These are phyloP conservation scores for Amesomyces nigricolor DNA, from an alignment of 2,329 filamentous ascomycete species.

Conservation along the genomic window DNA sequence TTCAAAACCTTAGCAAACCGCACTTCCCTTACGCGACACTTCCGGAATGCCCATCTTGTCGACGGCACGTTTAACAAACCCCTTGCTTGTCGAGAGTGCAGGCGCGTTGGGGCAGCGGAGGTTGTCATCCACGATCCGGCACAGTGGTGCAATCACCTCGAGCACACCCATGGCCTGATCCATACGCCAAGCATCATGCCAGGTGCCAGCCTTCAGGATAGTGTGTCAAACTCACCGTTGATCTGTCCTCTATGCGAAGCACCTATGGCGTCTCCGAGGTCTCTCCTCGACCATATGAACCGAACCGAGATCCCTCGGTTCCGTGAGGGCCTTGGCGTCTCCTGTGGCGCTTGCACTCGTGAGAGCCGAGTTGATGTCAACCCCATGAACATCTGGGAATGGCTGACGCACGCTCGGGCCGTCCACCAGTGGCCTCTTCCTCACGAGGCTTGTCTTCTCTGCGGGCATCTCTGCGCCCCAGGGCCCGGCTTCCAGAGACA, in stretches of 20 bases:
- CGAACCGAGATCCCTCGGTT: slow-evolving; percentile 12
- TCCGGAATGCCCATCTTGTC: slow-evolving; percentile 8
- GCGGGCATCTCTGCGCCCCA: slow-evolving; percentile 11
- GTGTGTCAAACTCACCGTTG: slow-evolving; percentile 10
- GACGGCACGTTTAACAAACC: slow-evolving; percentile 13
- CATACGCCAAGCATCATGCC: slow-evolving; percentile 12
- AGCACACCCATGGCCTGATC: slow-evolving; percentile 14
- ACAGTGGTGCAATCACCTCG: slow-evolving; percentile 14
- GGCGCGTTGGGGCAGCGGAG: slow-evolving; percentile 7
- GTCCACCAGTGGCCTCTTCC: slow-evolving; percentile 11
- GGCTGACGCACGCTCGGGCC: slow-evolving; percentile 9
- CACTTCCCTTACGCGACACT: slow-evolving; percentile 11
- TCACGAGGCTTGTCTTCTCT: slow-evolving; percentile 8
- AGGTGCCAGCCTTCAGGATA: slow-evolving; percentile 5
- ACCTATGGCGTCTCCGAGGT: slow-evolving; percentile 11
- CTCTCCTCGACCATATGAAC: slow-evolving; percentile 15
- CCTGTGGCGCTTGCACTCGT: slow-evolving; percentile 11
- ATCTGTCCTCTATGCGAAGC: slow-evolving; percentile 10
- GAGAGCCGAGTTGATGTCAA: slow-evolving; percentile 11
- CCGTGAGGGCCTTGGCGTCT: slow-evolving; percentile 6
- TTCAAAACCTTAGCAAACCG: slow-evolving; percentile 6
- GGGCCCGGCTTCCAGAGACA: slow-evolving; percentile 8
- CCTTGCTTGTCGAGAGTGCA: slow-evolving; percentile 8
- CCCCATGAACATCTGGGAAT: slow-evolving; percentile 11
- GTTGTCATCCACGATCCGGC: slow-evolving; percentile 6